Conservation (phyloP, 179 eudicot genomes). For the Dionaea muscipula region DNA sequence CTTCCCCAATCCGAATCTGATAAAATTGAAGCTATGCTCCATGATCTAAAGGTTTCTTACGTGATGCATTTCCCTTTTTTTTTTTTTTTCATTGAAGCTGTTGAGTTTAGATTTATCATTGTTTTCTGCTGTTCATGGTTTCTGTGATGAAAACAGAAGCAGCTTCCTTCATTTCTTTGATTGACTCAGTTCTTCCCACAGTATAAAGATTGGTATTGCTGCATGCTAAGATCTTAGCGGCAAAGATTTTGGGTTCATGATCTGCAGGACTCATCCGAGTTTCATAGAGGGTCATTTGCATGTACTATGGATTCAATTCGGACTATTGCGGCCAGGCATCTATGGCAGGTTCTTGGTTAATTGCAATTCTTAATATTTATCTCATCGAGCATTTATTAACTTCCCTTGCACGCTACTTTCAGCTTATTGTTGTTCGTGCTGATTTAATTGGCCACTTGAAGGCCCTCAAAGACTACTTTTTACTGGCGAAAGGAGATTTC, state of each 20-base stretch:
- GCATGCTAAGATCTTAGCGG: not conserved
- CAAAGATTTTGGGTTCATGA: slow-evolving; percentile 4
- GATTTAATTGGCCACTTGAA: slow-evolving; percentile 91
- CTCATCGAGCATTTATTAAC: slow-evolving; percentile 3
- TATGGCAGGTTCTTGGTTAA: slow-evolving; percentile 68
- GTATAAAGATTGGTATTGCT: not conserved
- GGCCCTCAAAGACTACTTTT: slow-evolving; percentile 95
- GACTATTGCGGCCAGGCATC: slow-evolving; percentile 85
- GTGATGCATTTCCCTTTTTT: slow-evolving; percentile 2
- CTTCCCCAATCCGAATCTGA: slow-evolving; percentile 91
- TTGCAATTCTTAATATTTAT: not conserved
- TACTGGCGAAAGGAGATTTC: slow-evolving; percentile 93
- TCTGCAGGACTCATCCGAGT: slow-evolving; percentile 87
- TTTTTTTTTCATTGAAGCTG: not conserved
- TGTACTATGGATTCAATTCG: slow-evolving; percentile 78
- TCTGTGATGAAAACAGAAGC: too few relatives aligned
- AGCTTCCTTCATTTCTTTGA: slow-evolving; percentile 7
- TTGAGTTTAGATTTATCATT: not conserved
- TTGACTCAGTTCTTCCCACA: not conserved
- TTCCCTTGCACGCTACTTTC: slow-evolving; percentile 20
- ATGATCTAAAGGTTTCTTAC: slow-evolving; percentile 54
- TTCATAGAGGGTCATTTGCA: slow-evolving; percentile 95
- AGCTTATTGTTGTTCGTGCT: slow-evolving; percentile 98
- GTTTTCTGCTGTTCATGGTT: too few relatives aligned
- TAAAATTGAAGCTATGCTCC: slow-evolving; percentile 84